These are phyloP conservation scores for Solanum bukasovii DNA, from an alignment of 257 asterid genomes.

Conservation along the genomic window DNA sequence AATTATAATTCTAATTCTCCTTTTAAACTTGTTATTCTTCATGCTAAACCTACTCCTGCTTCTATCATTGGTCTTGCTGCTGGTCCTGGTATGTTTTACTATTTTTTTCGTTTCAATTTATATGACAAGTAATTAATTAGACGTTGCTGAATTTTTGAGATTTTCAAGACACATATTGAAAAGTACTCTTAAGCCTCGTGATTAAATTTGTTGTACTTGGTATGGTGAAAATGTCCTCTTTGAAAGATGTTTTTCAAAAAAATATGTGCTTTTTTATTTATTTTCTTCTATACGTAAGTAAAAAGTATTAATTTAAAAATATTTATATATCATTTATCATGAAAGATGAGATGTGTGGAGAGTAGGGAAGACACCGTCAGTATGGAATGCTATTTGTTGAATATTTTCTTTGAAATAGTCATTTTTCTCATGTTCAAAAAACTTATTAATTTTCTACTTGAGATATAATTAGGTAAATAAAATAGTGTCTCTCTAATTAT, in stretches of 20 bases:
- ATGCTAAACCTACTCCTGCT: slow-evolving; percentile 50
- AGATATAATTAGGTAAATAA: too few relatives aligned
- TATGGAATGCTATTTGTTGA: too few relatives aligned
- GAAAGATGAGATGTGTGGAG: neutral
- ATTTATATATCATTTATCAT: neutral
- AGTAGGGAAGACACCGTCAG: too few relatives aligned
- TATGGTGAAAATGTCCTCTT: neutral
- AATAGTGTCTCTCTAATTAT: too few relatives aligned
- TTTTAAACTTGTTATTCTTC: slow-evolving; percentile 60
- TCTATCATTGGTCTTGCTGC: slow-evolving; percentile 45
- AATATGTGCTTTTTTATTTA: neutral
- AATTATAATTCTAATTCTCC: slow-evolving; percentile 19
- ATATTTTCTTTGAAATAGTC: too few relatives aligned
- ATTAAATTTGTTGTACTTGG: neutral
- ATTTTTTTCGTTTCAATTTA: neutral
- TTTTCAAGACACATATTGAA: neutral
- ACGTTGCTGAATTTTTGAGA: neutral
- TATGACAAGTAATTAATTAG: neutral
- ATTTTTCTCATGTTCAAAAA: too few relatives aligned
- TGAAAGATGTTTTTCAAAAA: neutral
- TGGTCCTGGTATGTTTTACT: slow-evolving; percentile 46
- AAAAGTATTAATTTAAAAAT: neutral
- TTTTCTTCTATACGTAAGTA: neutral
- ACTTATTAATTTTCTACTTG: too few relatives aligned
- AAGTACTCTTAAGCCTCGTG: neutral